phyloP scores from a whole-genome alignment of 352 stramenopile genomes.

The Peronospora destructor region DNA sequence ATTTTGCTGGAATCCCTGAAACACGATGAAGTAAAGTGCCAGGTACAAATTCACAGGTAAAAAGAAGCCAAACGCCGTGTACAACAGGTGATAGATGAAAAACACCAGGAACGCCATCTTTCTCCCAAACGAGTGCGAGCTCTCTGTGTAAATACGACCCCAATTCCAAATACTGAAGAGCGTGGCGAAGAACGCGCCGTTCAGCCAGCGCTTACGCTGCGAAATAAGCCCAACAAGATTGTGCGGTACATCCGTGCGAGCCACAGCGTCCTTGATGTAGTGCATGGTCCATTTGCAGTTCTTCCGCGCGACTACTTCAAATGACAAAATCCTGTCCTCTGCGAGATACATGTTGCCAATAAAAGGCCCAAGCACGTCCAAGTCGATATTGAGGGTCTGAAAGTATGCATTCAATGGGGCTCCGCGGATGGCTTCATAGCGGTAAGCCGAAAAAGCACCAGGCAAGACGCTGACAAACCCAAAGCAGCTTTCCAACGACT shows the following conservation, averaged over 20 bases:
- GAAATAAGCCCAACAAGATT: slow-evolving; percentile 79
- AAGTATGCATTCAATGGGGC: slow-evolving; percentile 79
- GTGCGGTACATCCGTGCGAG: slow-evolving; percentile 74
- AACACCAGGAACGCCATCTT: slow-evolving; percentile 67
- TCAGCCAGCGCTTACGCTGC: slow-evolving; percentile 83
- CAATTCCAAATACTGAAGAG: slow-evolving; percentile 85
- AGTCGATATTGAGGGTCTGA: slow-evolving; percentile 73
- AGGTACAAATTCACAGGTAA: slow-evolving; percentile 80
- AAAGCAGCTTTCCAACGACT: slow-evolving; percentile 81
- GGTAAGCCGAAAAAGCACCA: slow-evolving; percentile 78
- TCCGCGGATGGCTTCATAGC: slow-evolving; percentile 78
- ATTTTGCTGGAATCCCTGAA: slow-evolving; percentile 86
- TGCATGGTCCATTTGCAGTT: slow-evolving; percentile 85
- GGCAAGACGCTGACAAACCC: slow-evolving; percentile 84
- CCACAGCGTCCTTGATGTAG: slow-evolving; percentile 79
- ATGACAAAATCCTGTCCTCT: slow-evolving; percentile 81
- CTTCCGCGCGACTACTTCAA: slow-evolving; percentile 78
- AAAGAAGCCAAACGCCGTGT: slow-evolving; percentile 66
- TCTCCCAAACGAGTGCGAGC: slow-evolving; percentile 58
- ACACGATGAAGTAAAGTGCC: slow-evolving; percentile 82
- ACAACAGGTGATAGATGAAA: slow-evolving; percentile 74
- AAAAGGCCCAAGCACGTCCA: slow-evolving; percentile 77
- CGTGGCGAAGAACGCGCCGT: slow-evolving; percentile 83
- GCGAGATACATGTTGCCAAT: slow-evolving; percentile 86
- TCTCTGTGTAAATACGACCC: slow-evolving; percentile 78